These are phyloP conservation scores for Saturnispora besseyi DNA, from an alignment of 805 yeast genomes.

Conservation along the genomic window DNA sequence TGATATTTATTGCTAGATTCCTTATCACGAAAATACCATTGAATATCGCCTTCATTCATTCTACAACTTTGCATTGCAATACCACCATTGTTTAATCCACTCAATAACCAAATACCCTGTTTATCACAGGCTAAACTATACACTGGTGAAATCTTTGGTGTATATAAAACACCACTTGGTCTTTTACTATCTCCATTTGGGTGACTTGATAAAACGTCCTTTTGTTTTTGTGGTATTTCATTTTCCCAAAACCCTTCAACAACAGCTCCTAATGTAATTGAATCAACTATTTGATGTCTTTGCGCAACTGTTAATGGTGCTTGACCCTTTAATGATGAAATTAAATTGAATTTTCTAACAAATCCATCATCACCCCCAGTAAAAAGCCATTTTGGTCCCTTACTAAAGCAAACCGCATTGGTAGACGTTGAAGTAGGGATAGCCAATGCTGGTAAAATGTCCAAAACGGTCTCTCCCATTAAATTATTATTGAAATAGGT, in stretches of 20 bases:
- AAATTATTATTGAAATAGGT: background rate
- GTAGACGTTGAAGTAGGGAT: conserved; percentile 75
- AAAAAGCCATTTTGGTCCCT: conserved; percentile 77
- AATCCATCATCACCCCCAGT: conserved; percentile 97
- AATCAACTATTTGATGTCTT: conserved; percentile 78
- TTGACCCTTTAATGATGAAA: conserved; percentile 78
- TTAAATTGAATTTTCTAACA: conserved; percentile 81
- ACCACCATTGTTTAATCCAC: conserved; percentile 82
- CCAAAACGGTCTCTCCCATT: conserved; percentile 33
- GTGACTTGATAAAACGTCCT: conserved; percentile 17
- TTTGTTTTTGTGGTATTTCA: conserved; percentile 55
- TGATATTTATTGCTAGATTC: conserved; percentile 17
- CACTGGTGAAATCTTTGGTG: conserved; percentile 75
- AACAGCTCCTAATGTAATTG: conserved; percentile 78
- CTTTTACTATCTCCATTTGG: conserved; percentile 32
- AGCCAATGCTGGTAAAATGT: conserved; percentile 78
- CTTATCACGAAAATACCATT: conserved; percentile 52
- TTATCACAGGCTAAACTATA: conserved; percentile 78
- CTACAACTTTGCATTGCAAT: conserved; percentile 76
- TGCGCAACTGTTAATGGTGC: conserved; percentile 85
- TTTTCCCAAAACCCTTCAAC: conserved; percentile 89
- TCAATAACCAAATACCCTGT: conserved; percentile 73
- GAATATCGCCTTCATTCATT: conserved; percentile 71
- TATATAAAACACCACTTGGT: conserved; percentile 35
- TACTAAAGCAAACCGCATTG: conserved; percentile 66